Base-by-base conservation (phyloP, 2,329 filamentous ascomycete species). In the Colletotrichum sp. region DNA sequence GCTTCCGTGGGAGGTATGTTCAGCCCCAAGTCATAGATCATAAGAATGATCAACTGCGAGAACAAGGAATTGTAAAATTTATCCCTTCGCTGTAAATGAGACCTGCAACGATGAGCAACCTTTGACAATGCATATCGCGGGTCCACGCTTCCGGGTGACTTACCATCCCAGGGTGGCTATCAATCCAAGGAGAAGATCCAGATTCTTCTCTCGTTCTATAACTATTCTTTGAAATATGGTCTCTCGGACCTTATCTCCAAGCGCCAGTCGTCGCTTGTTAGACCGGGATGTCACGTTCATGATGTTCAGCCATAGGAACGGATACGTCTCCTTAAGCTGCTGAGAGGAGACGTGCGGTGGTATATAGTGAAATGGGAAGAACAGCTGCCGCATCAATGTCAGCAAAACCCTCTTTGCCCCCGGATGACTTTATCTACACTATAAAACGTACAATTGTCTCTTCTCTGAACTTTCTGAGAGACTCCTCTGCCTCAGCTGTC, bases 381-480 rank as follows among this genome's bases (percentile, higher is more conserved):
- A 43, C 8, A 43, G 39, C 39, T 43, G 18, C 0, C 8, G 39
- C 0, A 3, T 2, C 8, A 0, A 0, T 43, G 16, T 43, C 0
- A 43, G 16, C 7, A 39, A 39, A 39, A 16, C 1, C 0, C 0
- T 0, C 1, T 36, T 16, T 36, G 34, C 14, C 1, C 0, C 6
- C 34, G n/a, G n/a, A n/a, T n/a, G n/a, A n/a, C n/a, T 36, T 36
- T 36, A 9, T 39, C 1, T 18, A 0, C 8, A 0, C 36, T 0
- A 3, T 0, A 3, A 39, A 9, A 0, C 36, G 0, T 18, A 43
- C 39, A 43, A 43, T 43, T 2, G 39, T 43, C 18, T 43, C 39
- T 43, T 43, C 39, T 4, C 39, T n/a, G 16, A 43, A 43, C 18
- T n/a, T 43, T 3, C 4, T 43, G 0, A 43, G 18, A 1, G 39